Conservation (phyloP, 768 basidiomycete species). For the Lentinula edodes region DNA sequence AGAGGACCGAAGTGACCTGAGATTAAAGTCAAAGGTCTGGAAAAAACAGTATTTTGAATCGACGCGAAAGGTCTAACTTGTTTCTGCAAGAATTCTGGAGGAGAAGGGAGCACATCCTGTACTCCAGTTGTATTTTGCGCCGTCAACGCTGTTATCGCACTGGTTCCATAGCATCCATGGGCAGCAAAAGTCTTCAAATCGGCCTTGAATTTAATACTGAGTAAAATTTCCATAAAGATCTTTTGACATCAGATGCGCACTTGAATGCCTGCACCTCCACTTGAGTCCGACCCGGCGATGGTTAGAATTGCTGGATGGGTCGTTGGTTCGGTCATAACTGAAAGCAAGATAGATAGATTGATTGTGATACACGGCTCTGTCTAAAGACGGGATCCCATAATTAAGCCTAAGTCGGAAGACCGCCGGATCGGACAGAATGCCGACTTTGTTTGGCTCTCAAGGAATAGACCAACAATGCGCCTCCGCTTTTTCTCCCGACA, state of each 20-base stretch:
- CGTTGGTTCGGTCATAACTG: neutral
- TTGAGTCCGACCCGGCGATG: conserved; percentile 77
- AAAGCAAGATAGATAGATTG: neutral
- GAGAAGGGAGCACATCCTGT: conserved; percentile 61
- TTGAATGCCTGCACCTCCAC: conserved; percentile 90
- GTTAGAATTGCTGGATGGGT: conserved; percentile 44
- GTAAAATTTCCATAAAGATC: neutral
- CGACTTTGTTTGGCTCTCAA: neutral
- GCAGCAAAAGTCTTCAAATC: conserved; percentile 85
- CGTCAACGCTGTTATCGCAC: conserved; percentile 79
- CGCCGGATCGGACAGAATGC: neutral
- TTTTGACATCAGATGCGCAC: conserved; percentile 27
- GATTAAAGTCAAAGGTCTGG: neutral
- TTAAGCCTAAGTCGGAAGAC: neutral
- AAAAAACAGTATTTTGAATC: neutral
- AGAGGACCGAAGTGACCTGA: conserved; percentile 65
- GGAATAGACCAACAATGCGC: too few relatives aligned
- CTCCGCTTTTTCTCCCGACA: neutral
- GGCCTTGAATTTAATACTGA: conserved; percentile 41
- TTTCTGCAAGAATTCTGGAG: conserved; percentile 64
- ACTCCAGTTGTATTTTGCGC: conserved; percentile 90
- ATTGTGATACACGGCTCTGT: too few relatives aligned
- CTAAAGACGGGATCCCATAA: too few relatives aligned
- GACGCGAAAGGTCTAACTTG: conserved; percentile 45
- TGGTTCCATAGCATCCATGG: conserved; percentile 72